A percentile compares a stretch with the other conserved stretches of the same genome.
phyloP scores from a whole-genome alignment of 2,329 filamentous ascomycete species.

The Botryotinia narcissicola region DNA sequence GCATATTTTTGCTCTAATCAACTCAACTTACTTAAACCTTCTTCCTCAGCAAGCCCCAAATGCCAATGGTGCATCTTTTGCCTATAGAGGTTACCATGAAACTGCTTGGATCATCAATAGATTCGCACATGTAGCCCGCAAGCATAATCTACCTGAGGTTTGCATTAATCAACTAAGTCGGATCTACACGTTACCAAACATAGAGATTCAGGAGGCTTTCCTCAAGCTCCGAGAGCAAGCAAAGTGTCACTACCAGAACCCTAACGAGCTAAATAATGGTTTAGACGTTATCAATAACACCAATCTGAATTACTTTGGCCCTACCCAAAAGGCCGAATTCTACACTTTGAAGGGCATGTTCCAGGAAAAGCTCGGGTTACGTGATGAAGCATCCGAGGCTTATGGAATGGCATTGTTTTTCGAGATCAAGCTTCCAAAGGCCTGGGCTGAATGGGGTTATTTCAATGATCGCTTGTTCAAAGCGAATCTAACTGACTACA shows the following conservation, averaged over 20 bases:
- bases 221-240: conserved; percentile 97
- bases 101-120: conserved; percentile 99
- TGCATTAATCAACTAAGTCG: conserved; percentile 96
- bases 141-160: conserved; percentile 93
- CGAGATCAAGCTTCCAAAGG: conserved; percentile 91
- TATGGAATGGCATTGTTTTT: conserved; percentile 96
- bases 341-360: conserved; percentile 99
- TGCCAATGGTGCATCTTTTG: conserved; percentile 86
- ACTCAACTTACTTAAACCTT: conserved; percentile 84
- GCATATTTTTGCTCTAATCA: conserved; percentile 97
- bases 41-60: conserved; percentile 78
- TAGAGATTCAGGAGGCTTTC: conserved; percentile 99
- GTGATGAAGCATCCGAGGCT: conserved; percentile 86
- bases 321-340: conserved; percentile 96
- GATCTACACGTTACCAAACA: conserved; percentile 98
- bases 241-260: conserved; percentile 97
- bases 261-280: conserved; percentile 84
- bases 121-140: conserved; percentile 95
- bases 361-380: conserved; percentile 86
- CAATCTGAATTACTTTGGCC: conserved; percentile 96
- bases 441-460: conserved; percentile 98
- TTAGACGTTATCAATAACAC: conserved; percentile 99
- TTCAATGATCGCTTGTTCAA: conserved; percentile 98
- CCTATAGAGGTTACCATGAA: conserved; percentile 96
- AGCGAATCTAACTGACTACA: conserved; percentile 77